Evolutionary conservation across 2,329 filamentous ascomycete genomes (phyloP), one percentile per base, ranked within the genome.

Genomic region (Apiospora marii): DNA sequence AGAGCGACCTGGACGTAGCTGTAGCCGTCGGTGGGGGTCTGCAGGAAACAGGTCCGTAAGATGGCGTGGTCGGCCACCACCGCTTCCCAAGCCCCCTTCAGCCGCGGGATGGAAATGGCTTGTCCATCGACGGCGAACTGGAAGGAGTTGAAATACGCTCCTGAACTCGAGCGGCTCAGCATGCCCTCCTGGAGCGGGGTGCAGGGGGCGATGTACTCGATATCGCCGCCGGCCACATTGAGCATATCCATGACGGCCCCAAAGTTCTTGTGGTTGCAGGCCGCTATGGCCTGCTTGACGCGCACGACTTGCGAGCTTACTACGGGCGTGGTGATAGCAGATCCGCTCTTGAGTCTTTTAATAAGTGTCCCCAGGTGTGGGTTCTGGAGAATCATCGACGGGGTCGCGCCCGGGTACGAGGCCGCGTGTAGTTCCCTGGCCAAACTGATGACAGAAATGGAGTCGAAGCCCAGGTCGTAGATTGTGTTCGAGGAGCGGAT

Each of bases 171-270:
- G 68, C 91, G 88, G 7, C 92, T 92, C 69, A 98, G 90, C 85
- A 98, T 96, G 0, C 95, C 95, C 79, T 96, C 91, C 78, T 98
- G 95, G 0, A 98, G 84, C 0, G 95, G 89, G 0, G 95, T 97
- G 79, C 95, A 98, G 4, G 95, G 95, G 0, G 90, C 90, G 70
- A 98, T 89, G 72, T 90, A 89, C 78, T 96, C 92, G 13, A 98
- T 87, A 1, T 90, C 84, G 7, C 82, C 78, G 1, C 84, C 80
- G 0, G 84, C 77, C 1, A 92, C 74, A 0, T 82, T 81, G 0
- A 97, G 83, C 4, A 84, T 81, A 8, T 84, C 84, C 24, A 89
- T 89, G 8, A 89, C 86, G 8, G 81, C 76, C 14, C 86, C 82
- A 6, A 87, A 84, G 79, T 94, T 86, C 70, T 87, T 87, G 76